These are phyloP conservation scores for Ogataea salicorniae DNA, from an alignment of 805 yeast genomes.

Conservation along the genomic window DNA sequence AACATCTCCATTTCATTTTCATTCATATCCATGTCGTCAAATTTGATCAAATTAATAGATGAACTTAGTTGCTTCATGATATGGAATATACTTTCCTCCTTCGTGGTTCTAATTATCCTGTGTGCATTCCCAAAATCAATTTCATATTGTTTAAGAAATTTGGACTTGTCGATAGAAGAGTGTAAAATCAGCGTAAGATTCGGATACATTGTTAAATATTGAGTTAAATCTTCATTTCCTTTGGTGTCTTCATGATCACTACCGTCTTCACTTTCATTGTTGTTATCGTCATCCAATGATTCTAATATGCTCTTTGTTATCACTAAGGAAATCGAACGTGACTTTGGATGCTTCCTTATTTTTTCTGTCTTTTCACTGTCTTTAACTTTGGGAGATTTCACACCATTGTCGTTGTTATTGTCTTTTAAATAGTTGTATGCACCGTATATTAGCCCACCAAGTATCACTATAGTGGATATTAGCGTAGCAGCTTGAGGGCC, in stretches of 20 bases:
- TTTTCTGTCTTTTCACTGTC: too few species aligned
- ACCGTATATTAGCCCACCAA: constrained; percentile 11
- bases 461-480: constrained; percentile 23
- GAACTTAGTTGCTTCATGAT: constrained; percentile 45
- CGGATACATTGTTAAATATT: constrained; percentile 14
- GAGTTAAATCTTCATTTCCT: neutral
- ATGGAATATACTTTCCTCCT: constrained; percentile 46
- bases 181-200: constrained; percentile 25
- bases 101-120: constrained; percentile 42
- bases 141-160: constrained; percentile 12
- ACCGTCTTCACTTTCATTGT: constrained; percentile 4
- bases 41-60: constrained; percentile 20
- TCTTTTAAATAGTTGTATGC: constrained; percentile 7
- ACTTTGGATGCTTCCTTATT: too few species aligned
- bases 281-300: constrained; percentile 5
- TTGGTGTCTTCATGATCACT: constrained; percentile 1
- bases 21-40: constrained; percentile 14
- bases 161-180: constrained; percentile 17
- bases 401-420: too few species aligned
- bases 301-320: constrained; percentile 9
- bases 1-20: constrained; percentile 12
- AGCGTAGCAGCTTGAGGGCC: constrained; percentile 22
- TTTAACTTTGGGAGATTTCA: too few species aligned
- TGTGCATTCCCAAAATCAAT: constrained; percentile 20
- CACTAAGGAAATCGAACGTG: constrained; percentile 15